A percentile compares a stretch with the other conserved stretches of the same genome.
Evolutionary conservation across 108 stramenopile species (phyloP).

Genomic region (Aurantiochytrium sp.): DNA sequence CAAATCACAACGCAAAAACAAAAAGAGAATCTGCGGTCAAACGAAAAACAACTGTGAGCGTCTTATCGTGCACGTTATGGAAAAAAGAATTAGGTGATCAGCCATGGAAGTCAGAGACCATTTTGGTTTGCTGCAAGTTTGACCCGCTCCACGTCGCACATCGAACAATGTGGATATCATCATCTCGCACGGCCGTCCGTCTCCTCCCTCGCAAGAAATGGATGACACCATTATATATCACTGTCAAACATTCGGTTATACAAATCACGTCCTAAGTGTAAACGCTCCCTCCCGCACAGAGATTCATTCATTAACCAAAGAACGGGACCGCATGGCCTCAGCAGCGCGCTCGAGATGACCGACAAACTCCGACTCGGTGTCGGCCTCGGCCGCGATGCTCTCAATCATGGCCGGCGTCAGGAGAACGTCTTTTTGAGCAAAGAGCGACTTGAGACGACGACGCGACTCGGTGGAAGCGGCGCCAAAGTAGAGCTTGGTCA

Average conservation of each 20-base stretch:
- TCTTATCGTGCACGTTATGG: not conserved
- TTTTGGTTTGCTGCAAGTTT: not conserved
- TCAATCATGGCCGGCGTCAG: not conserved
- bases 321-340: not conserved
- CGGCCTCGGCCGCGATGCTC: not conserved
- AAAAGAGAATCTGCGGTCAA: not conserved
- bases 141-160: not conserved
- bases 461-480: not conserved
- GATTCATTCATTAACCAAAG: not conserved
- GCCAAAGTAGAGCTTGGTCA: slow-evolving; percentile 65
- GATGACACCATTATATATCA: too few relatives aligned
- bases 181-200: not conserved
- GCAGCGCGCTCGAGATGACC: not conserved
- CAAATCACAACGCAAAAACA: not conserved
- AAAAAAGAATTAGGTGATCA: not conserved
- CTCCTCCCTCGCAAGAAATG: too few relatives aligned
- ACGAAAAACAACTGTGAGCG: not conserved
- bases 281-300: not conserved
- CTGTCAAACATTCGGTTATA: too few relatives aligned
- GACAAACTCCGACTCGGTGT: not conserved
- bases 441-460: not conserved
- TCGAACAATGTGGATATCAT: not conserved
- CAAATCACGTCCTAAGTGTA: not conserved
- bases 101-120: not conserved
- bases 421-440: not conserved